Percentiles rank a stretch among this genome's conserved stretches.
These are phyloP conservation scores for Drosera capensis DNA, from an alignment of 148 eudicot genomes.

Conservation along the genomic window DNA sequence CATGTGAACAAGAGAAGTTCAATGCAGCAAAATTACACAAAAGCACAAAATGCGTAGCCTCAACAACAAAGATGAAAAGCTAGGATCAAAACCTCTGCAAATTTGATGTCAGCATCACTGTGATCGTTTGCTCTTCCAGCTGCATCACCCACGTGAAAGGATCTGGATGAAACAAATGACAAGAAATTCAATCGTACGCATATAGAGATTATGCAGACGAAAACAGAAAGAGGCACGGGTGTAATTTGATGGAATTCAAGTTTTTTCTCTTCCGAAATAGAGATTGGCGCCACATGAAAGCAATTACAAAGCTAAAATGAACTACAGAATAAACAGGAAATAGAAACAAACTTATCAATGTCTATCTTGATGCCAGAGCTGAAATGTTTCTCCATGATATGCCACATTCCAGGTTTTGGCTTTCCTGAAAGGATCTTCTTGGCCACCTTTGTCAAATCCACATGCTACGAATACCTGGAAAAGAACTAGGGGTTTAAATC, in stretches of 20 bases:
- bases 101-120: conserved; percentile 76
- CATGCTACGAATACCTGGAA: conserved; percentile 82
- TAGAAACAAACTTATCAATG: conserved; percentile 53
- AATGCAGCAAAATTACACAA: too few species aligned
- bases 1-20: too few species aligned
- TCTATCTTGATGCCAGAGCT: conserved; percentile 76
- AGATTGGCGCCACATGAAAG: neutral
- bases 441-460: conserved; percentile 45
- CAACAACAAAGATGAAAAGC: too few species aligned
- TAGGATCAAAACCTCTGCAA: conserved; percentile 81
- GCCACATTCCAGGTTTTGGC: conserved; percentile 94
- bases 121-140: conserved; percentile 77
- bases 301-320: neutral
- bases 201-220: too few species aligned
- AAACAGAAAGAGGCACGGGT: too few species aligned
- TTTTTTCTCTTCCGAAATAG: neutral
- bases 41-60: too few species aligned
- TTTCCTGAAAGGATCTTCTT: conserved; percentile 62
- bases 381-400: conserved; percentile 64
- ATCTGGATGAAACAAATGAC: conserved; percentile 25
- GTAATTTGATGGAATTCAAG: too few species aligned
- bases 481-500: too few species aligned
- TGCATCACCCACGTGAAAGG: conserved; percentile 96
- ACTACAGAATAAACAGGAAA: neutral
- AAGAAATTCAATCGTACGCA: too few species aligned